Percentiles rank a stretch among this genome's conserved stretches.
Evolutionary conservation across 257 asterid genomes (phyloP).

Genomic region (Nicotiana benthamiana): DNA sequence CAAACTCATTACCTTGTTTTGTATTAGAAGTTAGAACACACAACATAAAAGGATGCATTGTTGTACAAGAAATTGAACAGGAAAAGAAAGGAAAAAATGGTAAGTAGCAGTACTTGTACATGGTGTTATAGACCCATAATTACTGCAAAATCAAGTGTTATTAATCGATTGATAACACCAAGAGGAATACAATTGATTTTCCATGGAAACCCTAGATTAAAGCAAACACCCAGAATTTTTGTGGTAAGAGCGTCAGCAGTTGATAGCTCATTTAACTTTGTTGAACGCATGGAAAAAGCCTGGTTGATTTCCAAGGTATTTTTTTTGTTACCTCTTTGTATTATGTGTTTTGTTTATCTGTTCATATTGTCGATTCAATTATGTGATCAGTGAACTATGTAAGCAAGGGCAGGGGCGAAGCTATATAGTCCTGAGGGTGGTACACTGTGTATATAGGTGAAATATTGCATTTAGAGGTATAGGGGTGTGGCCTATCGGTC

Average conservation of each 20-base stretch:
- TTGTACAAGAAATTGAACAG: background rate
- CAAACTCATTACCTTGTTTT: background rate
- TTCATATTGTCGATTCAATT: background rate
- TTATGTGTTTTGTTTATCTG: background rate
- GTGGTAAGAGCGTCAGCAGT: conserved; percentile 62
- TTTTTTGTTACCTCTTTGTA: background rate
- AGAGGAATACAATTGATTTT: background rate
- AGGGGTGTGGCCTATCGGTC: background rate
- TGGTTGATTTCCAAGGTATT: conserved; percentile 91
- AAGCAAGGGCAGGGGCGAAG: no score
- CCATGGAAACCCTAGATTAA: conserved; percentile 8
- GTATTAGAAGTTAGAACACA: background rate
- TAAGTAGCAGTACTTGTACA: background rate
- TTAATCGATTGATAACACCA: background rate
- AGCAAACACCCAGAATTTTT: background rate
- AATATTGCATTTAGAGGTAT: no score
- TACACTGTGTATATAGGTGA: no score
- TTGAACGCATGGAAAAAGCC: conserved; percentile 70
- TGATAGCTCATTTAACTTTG: conserved; percentile 49
- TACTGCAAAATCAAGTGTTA: background rate
- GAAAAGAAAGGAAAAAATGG: background rate
- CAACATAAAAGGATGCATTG: background rate
- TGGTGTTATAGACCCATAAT: conserved; percentile 10
- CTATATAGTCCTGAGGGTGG: no score
- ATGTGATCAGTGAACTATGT: background rate